Evolutionary conservation across 108 stramenopile genomes (phyloP).

Genomic region (Pelagomonas calceolata): DNA sequence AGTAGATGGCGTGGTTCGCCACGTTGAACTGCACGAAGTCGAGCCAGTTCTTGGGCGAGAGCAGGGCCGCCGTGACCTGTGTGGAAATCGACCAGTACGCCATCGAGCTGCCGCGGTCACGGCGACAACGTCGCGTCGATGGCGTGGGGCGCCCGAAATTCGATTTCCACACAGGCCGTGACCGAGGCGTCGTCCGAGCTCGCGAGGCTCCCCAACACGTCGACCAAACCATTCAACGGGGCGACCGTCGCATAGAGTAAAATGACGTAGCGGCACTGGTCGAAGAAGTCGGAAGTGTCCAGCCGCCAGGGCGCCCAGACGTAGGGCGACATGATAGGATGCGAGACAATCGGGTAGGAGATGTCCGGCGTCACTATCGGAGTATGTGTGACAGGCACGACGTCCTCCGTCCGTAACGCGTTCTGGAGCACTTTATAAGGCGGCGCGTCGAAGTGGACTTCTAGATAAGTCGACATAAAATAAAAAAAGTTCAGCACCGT

Average conservation of each 20-base stretch:
- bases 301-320: not conserved
- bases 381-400: not conserved
- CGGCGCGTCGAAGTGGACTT: not conserved
- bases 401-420: not conserved
- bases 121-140: no score
- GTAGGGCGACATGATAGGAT: not conserved
- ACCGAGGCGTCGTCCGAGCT: not conserved
- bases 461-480: conserved; percentile 4
- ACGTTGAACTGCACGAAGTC: not conserved
- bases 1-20: conserved; percentile 7
- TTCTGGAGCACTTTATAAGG: not conserved
- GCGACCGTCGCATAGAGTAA: conserved; percentile 5
- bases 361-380: no score
- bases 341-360: not conserved
- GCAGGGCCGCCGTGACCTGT: not conserved
- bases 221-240: not conserved
- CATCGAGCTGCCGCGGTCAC: no score
- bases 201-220: not conserved
- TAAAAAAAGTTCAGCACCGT: conserved; percentile 9
- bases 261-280: conserved; percentile 7
- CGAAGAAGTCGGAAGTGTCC: not conserved
- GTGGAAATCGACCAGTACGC: no score
- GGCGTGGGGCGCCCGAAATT: no score
- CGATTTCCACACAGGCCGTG: no score
- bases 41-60: not conserved